These are phyloP conservation scores for Cystofilobasidium ferigula DNA, from an alignment of 768 basidiomycete genomes.

Conservation along the genomic window DNA sequence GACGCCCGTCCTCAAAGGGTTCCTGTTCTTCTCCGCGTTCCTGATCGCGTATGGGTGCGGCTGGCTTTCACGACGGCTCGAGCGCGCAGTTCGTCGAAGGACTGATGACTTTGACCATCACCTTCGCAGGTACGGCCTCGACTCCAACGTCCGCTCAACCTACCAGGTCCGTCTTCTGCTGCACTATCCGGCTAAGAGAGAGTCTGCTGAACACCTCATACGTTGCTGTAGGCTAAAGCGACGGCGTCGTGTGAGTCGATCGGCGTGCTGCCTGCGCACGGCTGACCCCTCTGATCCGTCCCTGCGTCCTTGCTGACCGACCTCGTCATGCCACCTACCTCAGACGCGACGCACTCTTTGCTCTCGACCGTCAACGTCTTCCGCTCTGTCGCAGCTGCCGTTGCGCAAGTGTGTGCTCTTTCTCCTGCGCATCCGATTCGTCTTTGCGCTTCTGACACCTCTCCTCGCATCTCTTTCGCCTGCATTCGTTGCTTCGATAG, in stretches of 20 bases:
- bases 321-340: conserved; percentile 1
- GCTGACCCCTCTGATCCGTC: too few species aligned
- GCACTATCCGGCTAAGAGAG: too few species aligned
- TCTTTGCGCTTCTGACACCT: neutral
- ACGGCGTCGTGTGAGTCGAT: neutral
- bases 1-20: neutral
- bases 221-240: neutral
- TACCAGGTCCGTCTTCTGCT: conserved; percentile 23
- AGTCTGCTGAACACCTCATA: too few species aligned
- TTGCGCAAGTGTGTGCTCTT: conserved; percentile 27
- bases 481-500: neutral
- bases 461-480: neutral
- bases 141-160: conserved; percentile 27
- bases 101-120: neutral
- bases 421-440: too few species aligned
- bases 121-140: conserved; percentile 1
- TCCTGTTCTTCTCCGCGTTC: conserved; percentile 33
- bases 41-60: conserved; percentile 34
- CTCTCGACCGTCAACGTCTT: conserved; percentile 36
- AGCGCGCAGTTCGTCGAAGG: neutral
- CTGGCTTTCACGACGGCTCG: conserved; percentile 7
- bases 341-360: conserved; percentile 27
- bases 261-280: neutral
- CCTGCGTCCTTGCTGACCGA: too few species aligned
- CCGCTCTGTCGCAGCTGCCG: conserved; percentile 33